Base-by-base conservation (phyloP, 176 grass and related monocot species). In the Musa acuminata region DNA sequence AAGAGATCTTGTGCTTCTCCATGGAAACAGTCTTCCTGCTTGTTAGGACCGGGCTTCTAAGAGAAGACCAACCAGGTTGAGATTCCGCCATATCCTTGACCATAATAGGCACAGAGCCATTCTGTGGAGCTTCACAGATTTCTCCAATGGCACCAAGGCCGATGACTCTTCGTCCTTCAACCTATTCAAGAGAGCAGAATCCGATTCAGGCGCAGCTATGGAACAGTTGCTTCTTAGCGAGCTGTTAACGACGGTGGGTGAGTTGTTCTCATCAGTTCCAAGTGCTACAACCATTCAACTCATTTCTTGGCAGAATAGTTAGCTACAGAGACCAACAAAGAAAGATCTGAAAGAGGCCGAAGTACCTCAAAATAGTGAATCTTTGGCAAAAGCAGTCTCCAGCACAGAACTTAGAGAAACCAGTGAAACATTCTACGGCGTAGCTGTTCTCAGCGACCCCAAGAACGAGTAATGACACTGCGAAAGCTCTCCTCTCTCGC, bases 221-320 rank as follows among this genome's bases (percentile, higher is more conserved):
- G 71, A 86, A 69, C 73, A 78, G 80, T 79, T 83, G 71, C 50
- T 86, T 63, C 83, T 86, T 9, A 19, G 67, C 10, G 72, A 86
- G 52, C 67, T 72, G 72, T 89, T 55, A 6, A 55, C 59, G 16
- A 55, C 59, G 16, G 23, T 83, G 26, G 87, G 14, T 76, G 69
- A 23, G 23, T 80, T 80, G 19, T 54, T 53, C 11, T 92, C 84
- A 73, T 23, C 82, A 51, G 78, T 83, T 74, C n/a, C 82, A 85
- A 85, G 77, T 78, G 62, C 49, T 26, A 17, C 3, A 23, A 52
- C 22, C 71, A 55, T 53, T 53, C 22, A 26, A 73, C 22, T 26
- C 71, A 27, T 25, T 99, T 99, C 88, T 87, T 99, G 0, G 91
- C 81, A 23, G 91, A 99, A 53, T 94, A 82, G 54, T 99, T 99